Percentiles rank a stretch among this genome's conserved stretches.
Conservation (phyloP, 2,329 filamentous ascomycete genomes). For the Ustulina deusta region DNA sequence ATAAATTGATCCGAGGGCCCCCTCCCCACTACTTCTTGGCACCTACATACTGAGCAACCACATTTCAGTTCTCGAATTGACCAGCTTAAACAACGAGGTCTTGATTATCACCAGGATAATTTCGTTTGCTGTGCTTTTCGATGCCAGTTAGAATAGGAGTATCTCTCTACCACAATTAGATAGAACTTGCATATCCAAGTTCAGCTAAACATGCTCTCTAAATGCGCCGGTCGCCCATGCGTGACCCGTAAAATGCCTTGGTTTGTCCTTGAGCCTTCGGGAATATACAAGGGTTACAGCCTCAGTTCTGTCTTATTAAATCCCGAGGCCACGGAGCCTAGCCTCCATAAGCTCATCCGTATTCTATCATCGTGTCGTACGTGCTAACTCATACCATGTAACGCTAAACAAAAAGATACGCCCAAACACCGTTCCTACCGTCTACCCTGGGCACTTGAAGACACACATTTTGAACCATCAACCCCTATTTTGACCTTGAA, state of each 20-base stretch:
- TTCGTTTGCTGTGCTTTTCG: not conserved
- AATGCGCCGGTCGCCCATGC: constrained; percentile 15
- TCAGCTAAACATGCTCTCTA: constrained; percentile 4
- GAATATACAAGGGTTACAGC: constrained; percentile 16
- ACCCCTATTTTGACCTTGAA: not conserved
- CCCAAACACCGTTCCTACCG: constrained; percentile 23
- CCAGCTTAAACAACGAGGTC: not conserved
- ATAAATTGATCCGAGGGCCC: not conserved
- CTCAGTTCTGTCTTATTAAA: not conserved
- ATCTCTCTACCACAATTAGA: not conserved
- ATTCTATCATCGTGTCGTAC: constrained; percentile 12
- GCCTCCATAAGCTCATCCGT: constrained; percentile 4
- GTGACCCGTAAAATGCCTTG: not conserved
- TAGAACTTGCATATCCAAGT: constrained; percentile 2
- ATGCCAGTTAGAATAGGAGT: not conserved
- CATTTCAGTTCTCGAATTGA: not conserved
- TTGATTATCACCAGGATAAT: not conserved
- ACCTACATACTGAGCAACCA: not conserved
- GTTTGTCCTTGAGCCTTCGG: not conserved
- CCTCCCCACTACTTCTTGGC: no score
- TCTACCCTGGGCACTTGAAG: not conserved
- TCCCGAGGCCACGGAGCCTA: not conserved
- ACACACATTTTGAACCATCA: not conserved
- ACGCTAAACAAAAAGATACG: constrained; percentile 8
- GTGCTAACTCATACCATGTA: not conserved